Conservation (phyloP, 345 rosid species). For the Adansonia digitata region DNA sequence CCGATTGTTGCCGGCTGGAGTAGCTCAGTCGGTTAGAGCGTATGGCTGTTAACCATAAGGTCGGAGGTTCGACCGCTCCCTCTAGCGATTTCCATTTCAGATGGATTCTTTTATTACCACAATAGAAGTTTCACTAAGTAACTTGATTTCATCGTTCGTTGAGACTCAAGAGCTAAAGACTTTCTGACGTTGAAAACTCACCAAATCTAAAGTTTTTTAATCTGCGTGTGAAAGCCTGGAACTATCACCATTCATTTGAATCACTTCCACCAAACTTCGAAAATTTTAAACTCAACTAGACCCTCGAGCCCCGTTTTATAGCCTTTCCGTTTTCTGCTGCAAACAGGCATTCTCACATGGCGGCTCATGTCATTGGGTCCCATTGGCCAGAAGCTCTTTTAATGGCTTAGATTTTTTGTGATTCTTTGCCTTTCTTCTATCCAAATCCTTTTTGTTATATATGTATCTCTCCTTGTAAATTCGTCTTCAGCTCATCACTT, state of each 20-base stretch:
- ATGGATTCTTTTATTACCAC: too few species aligned
- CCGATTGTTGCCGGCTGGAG: too few species aligned
- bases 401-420: conserved; percentile 20
- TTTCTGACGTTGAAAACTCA: neutral
- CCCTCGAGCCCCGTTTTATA: conserved; percentile 5
- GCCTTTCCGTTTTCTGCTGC: conserved; percentile 21
- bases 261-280: neutral
- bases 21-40: too few species aligned
- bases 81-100: too few species aligned
- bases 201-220: neutral
- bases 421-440: neutral
- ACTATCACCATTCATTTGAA: neutral
- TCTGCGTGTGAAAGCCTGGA: neutral
- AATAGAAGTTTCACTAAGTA: neutral
- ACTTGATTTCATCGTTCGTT: neutral
- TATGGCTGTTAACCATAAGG: too few species aligned
- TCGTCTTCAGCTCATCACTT: neutral
- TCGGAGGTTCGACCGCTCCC: too few species aligned
- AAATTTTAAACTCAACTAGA: neutral
- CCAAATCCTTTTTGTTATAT: neutral
- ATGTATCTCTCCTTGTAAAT: neutral
- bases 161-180: neutral
- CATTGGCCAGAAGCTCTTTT: conserved; percentile 20
- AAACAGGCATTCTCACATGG: conserved; percentile 12
- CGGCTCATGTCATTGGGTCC: conserved; percentile 12